Evolutionary conservation across 1,284 basidiomycete genomes (phyloP).

Genomic region (Schizophyllum amplum): DNA sequence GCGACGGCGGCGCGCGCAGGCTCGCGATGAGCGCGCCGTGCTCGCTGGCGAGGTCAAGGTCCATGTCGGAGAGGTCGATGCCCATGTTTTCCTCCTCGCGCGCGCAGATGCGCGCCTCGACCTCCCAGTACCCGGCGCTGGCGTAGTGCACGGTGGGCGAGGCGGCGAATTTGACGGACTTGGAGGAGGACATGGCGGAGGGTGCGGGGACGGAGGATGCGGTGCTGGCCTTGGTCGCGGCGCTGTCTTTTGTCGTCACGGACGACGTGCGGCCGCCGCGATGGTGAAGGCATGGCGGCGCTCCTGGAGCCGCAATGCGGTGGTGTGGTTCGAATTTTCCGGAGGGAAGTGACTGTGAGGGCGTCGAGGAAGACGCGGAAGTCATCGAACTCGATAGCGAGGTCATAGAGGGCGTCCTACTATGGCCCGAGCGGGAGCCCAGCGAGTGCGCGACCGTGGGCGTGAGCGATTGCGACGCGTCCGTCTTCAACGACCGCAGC

Average conservation of each 20-base stretch:
- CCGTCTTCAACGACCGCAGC: neutral
- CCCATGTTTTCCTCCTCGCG: constrained; percentile 16
- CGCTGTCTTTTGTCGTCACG: constrained; percentile 29
- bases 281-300: constrained; percentile 11
- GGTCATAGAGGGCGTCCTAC: constrained; percentile 15
- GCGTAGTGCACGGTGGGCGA: constrained; percentile 38
- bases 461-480: neutral
- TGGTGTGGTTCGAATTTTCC: constrained; percentile 11
- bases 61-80: constrained; percentile 31
- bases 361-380: constrained; percentile 3
- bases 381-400: constrained; percentile 21
- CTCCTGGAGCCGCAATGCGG: constrained; percentile 10
- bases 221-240: constrained; percentile 1
- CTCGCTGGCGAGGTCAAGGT: constrained; percentile 12
- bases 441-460: neutral
- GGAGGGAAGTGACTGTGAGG: constrained; percentile 27
- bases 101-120: constrained; percentile 10
- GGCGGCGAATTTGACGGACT: constrained; percentile 44
- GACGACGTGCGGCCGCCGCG: constrained; percentile 26
- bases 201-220: constrained; percentile 1
- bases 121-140: constrained; percentile 21
- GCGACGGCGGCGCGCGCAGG: constrained; percentile 10
- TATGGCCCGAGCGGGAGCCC: neutral
- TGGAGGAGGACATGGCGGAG: constrained; percentile 21
- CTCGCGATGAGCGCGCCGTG: constrained; percentile 10